Evolutionary conservation across 2,329 filamentous ascomycete species (phyloP).

Genomic region (Aspergillus fumigatiaffinis): DNA sequence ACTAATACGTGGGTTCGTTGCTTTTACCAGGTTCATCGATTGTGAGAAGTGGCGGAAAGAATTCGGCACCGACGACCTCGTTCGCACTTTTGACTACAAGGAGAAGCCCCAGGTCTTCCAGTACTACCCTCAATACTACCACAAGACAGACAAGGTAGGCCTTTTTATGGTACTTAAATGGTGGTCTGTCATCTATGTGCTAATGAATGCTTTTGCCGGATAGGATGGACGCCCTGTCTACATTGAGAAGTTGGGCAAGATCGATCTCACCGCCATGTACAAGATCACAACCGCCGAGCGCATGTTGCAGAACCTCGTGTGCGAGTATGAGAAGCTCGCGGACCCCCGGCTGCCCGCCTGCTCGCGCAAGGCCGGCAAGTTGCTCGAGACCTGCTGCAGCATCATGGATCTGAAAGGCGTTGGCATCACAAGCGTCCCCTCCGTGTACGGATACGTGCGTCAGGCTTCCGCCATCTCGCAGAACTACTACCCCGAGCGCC

Average conservation of each 20-base stretch:
- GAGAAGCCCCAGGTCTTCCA: conserved; percentile 81
- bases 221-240: conserved; percentile 96
- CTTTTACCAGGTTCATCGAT: conserved; percentile 70
- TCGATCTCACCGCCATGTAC: conserved; percentile 84
- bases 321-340: conserved; percentile 94
- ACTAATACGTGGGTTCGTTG: background rate
- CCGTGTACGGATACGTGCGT: conserved; percentile 84
- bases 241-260: conserved; percentile 92
- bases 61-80: conserved; percentile 76
- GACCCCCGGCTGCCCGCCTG: conserved; percentile 92
- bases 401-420: conserved; percentile 98
- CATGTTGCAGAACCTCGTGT: conserved; percentile 93
- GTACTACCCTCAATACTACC: conserved; percentile 98
- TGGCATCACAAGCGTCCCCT: conserved; percentile 71
- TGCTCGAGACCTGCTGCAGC: conserved; percentile 96
- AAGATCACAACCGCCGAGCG: conserved; percentile 89
- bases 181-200: background rate
- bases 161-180: background rate
- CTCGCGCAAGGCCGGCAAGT: conserved; percentile 81
- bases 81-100: conserved; percentile 77
- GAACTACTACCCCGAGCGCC: conserved; percentile 97
- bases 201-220: conserved; percentile 2
- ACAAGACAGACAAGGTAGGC: conserved; percentile 64
- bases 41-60: conserved; percentile 88
- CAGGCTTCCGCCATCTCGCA: conserved; percentile 86